Evolutionary conservation across 1,284 basidiomycete genomes (phyloP), one percentile per base, ranked within the genome.

Genomic region (Irpex sp.): DNA sequence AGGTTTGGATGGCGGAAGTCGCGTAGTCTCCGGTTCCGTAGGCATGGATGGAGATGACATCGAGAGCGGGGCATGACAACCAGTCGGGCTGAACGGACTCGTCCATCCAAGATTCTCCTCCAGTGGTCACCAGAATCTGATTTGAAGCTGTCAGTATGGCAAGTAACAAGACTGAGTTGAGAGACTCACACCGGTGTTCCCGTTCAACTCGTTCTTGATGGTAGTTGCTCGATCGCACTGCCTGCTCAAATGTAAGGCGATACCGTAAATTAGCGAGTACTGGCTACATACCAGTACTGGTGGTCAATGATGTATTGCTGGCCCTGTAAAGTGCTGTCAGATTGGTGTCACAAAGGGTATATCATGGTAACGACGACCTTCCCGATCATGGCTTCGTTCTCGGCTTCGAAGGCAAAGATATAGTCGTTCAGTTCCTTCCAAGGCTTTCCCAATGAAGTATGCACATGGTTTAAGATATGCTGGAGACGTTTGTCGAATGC

Each of bases 331-430:
- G 13, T n/a, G 8, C 13, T 8, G 15, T 61, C 37, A 57, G 60
- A 33, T 1, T 1, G 4, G 13, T 43, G 55, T 43, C 9, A 17
- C 7, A 13, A 46, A 57, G 26, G 59, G 61, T 57, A 63, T 57
- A 35, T 46, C 9, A 33, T 33, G 31, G 55, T 26, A 35, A 17
- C n/a, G 58, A 53, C 33, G 37, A 66, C 66, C 65, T 69, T 67
- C n/a, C 69, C 68, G 43, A 74, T 74, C 71, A 70, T 72, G 1
- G 77, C 75, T 68, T 81, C 79, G 60, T 82, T 81, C 69, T 81
- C 75, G 7, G 79, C 78, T 69, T 79, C 76, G 57, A 77, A 74
- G 0, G 77, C 80, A 61, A 81, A 81, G 60, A 83, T 79, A 62
- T 80, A 79, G 7, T 75, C 74, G 51, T 70, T 75, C 3, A 81